Percentiles rank a stretch among this genome's conserved stretches.
Evolutionary conservation across 306 rosid genomes (phyloP).

Genomic region (Urtica urens): DNA sequence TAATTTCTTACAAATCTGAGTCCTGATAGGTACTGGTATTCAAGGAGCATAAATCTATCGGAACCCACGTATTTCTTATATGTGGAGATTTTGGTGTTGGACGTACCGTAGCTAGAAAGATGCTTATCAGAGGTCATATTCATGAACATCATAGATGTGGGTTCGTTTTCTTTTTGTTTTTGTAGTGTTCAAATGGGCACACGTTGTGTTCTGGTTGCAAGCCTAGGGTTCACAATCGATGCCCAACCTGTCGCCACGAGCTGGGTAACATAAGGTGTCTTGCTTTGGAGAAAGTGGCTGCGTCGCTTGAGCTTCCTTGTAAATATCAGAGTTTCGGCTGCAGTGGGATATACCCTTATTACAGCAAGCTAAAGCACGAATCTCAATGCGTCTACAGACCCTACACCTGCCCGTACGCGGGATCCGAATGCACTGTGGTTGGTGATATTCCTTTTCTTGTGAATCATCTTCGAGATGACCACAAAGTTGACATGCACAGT

Average conservation of each 20-base stretch:
- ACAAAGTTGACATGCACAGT: slow-evolving; percentile 93
- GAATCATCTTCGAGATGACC: slow-evolving; percentile 74
- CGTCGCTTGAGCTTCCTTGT: slow-evolving; percentile 87
- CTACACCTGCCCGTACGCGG: slow-evolving; percentile 90
- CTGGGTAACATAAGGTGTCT: slow-evolving; percentile 92
- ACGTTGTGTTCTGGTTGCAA: slow-evolving; percentile 89
- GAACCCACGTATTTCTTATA: too few species aligned
- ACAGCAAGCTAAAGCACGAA: slow-evolving; percentile 88
- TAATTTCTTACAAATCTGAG: too few species aligned
- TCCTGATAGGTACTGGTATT: too few species aligned
- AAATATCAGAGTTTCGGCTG: slow-evolving; percentile 80
- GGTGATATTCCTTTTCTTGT: slow-evolving; percentile 83
- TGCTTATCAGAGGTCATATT: too few species aligned
- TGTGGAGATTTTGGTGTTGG: too few species aligned
- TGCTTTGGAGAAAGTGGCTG: slow-evolving; percentile 93
- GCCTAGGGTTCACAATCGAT: slow-evolving; percentile 89
- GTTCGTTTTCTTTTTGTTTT: too few species aligned
- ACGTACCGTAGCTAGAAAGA: too few species aligned
- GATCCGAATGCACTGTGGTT: slow-evolving; percentile 64
- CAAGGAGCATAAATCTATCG: too few species aligned
- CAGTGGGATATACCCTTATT: slow-evolving; percentile 73
- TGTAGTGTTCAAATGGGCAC: slow-evolving; percentile 95
- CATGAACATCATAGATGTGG: too few species aligned
- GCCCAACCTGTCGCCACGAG: slow-evolving; percentile 91
- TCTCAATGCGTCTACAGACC: slow-evolving; percentile 70